Evolutionary conservation across 495 filamentous ascomycete species (phyloP), one percentile per base, ranked within the genome.

Genomic region (Penicillium argentinense): DNA sequence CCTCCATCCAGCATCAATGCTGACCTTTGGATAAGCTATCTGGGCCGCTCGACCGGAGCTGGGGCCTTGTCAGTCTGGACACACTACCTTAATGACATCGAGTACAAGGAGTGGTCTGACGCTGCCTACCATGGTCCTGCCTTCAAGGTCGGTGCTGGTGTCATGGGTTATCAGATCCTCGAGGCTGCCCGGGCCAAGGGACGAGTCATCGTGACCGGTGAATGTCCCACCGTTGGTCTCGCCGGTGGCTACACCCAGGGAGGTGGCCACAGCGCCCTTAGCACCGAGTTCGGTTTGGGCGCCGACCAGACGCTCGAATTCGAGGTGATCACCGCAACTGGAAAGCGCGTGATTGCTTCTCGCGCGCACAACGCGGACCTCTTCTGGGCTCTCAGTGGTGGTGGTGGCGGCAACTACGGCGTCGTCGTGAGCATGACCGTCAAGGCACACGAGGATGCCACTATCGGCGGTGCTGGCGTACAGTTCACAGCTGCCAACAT

Each of bases 311-410:
- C 82, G 0, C 67, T 88, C 4, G 74, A 84, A 37, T 79, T 77
- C 57, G 79, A 84, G 49, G 66, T 88, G 1, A 79, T 88, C 13
- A 85, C 80, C 2, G 71, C 73, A 0, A 55, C 46, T 4, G 83
- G 84, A 2, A 51, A 57, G 24, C 29, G 81, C n/a, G 53, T 84
- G 6, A 77, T 64, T 0, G 76, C 77, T 4, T 82, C 79, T 29
- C 76, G 77, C 42, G 44, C 49, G 9, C 68, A 73, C 42, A 75
- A 87, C 49, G 32, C 62, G 1, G 85, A 87, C 53, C 62, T 88
- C 9, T 87, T 82, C 65, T 87, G 81, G 83, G 85, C 84, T 7
- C 69, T 86, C 44, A 74, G 80, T 39, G 85, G 84, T 3, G 84
- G 84, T 16, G 85, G 83, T 13, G 82, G 71, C 14, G 81, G 80